These are phyloP conservation scores for Boletus vermiculosoides DNA, from an alignment of 768 basidiomycete genomes.

Conservation along the genomic window DNA sequence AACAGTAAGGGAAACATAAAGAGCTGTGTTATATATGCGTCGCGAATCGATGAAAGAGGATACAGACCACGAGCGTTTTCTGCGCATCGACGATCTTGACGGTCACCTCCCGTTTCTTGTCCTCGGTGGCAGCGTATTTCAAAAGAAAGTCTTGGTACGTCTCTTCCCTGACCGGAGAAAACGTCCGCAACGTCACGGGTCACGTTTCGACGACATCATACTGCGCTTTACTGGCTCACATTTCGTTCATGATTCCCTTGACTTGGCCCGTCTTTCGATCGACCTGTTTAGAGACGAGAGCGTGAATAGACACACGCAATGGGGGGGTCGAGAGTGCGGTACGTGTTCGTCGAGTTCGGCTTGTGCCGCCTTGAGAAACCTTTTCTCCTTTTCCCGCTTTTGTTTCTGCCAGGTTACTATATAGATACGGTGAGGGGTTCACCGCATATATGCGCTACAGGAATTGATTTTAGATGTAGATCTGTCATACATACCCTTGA, in stretches of 20 bases:
- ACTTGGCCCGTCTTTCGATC: slow-evolving; percentile 20
- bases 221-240: slow-evolving; percentile 25
- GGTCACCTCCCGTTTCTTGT: slow-evolving; percentile 28
- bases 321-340: not conserved
- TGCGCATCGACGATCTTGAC: slow-evolving; percentile 26
- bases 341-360: slow-evolving; percentile 31
- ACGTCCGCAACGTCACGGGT: not conserved
- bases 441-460: not conserved
- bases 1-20: no score
- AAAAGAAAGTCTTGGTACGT: slow-evolving; percentile 27
- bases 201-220: slow-evolving; percentile 3
- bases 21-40: not conserved
- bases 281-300: slow-evolving; percentile 13
- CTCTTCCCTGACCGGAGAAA: slow-evolving; percentile 16
- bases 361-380: slow-evolving; percentile 20
- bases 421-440: no score
- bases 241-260: slow-evolving; percentile 18
- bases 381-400: slow-evolving; percentile 24
- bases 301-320: not conserved
- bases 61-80: slow-evolving; percentile 27
- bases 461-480: not conserved
- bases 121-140: slow-evolving; percentile 24
- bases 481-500: slow-evolving; percentile 25
- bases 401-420: slow-evolving; percentile 35
- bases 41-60: not conserved